A percentile compares a stretch with the other conserved stretches of the same genome.
Conservation (phyloP, 768 basidiomycete species). For the Naganishia antarctica region DNA sequence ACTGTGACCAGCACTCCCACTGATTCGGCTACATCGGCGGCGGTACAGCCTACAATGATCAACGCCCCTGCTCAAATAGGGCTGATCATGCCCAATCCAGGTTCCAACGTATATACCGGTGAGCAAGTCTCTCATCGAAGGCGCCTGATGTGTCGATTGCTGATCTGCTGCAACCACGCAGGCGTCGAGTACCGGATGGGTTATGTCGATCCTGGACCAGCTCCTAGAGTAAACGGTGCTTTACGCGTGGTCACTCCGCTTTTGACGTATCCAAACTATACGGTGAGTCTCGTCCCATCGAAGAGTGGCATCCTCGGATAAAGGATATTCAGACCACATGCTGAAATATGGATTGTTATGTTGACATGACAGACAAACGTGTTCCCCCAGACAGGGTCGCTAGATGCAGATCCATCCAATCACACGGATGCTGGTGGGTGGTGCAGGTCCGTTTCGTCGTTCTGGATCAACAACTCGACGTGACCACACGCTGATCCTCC, state of each 20-base stretch:
- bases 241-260: conserved; percentile 41
- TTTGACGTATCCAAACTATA: conserved; percentile 43
- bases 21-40: background rate
- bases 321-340: no score
- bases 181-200: conserved; percentile 44
- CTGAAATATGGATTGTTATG: no score
- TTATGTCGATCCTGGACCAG: conserved; percentile 44
- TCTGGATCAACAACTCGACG: no score
- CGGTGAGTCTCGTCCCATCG: no score
- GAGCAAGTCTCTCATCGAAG: conserved; percentile 22
- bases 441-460: no score
- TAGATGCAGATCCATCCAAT: conserved; percentile 9
- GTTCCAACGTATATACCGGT: conserved; percentile 38
- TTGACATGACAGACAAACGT: conserved; percentile 42
- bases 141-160: background rate
- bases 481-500: no score
- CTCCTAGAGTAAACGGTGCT: conserved; percentile 38
- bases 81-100: conserved; percentile 48
- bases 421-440: conserved; percentile 19
- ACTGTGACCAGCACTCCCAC: background rate
- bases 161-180: conserved; percentile 1
- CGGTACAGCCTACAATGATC: conserved; percentile 4
- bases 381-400: conserved; percentile 29
- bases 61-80: conserved; percentile 35
- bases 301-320: no score